Conservation (phyloP, 352 stramenopile genomes). For the Pythium sp. region DNA sequence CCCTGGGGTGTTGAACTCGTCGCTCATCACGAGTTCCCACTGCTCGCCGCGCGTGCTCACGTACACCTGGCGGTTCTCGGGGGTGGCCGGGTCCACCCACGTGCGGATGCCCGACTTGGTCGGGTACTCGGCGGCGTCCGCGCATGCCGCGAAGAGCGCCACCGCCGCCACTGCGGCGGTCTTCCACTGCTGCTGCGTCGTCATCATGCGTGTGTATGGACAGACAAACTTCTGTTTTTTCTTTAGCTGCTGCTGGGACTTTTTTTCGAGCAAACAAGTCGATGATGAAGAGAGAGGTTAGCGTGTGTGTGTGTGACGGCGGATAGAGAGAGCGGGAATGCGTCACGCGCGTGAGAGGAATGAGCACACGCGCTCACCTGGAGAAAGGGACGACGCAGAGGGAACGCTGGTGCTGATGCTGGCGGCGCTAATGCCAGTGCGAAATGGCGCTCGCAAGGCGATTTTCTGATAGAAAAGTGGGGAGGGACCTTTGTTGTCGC, state of each 20-base stretch:
- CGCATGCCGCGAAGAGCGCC: slow-evolving; percentile 7
- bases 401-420: background rate
- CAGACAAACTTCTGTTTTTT: background rate
- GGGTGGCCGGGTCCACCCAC: slow-evolving; percentile 66
- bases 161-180: background rate
- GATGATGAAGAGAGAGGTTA: background rate
- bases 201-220: background rate
- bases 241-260: background rate
- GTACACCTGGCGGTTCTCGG: slow-evolving; percentile 37
- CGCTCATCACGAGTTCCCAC: slow-evolving; percentile 74
- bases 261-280: background rate
- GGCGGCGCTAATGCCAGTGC: background rate
- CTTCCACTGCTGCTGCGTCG: slow-evolving; percentile 2
- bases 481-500: background rate
- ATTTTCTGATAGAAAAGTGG: background rate
- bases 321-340: background rate
- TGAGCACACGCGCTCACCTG: background rate
- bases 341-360: background rate
- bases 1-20: slow-evolving; percentile 64
- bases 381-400: background rate
- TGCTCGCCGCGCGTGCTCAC: slow-evolving; percentile 46
- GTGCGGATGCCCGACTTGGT: slow-evolving; percentile 55
- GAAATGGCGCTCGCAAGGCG: background rate
- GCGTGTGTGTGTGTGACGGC: background rate
- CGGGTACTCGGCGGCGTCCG: slow-evolving; percentile 25